A percentile compares a stretch with the other conserved stretches of the same genome.
These are phyloP conservation scores for Cyamopsis tetragonoloba DNA, from an alignment of 306 rosid species.

Conservation along the genomic window DNA sequence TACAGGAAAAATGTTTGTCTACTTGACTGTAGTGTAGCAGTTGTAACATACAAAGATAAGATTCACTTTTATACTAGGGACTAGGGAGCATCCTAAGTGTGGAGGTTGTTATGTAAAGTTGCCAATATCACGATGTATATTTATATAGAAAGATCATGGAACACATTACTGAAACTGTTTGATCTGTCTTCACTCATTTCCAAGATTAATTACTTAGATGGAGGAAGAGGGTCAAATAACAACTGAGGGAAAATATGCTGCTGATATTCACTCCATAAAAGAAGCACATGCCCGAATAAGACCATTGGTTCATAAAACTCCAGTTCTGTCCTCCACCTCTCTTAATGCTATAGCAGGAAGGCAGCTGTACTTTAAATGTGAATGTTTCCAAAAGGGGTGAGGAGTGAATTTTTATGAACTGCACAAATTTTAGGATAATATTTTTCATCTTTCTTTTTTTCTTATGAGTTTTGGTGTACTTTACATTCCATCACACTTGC, in stretches of 20 bases:
- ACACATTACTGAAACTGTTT: not conserved
- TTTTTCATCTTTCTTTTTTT: not conserved
- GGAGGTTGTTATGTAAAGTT: not conserved
- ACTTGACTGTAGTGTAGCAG: not conserved
- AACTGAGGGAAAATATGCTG: conserved; percentile 69
- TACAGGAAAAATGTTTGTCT: not conserved
- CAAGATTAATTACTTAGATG: conserved; percentile 33
- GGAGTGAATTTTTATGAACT: conserved; percentile 25
- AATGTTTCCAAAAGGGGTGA: conserved; percentile 87
- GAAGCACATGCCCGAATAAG: conserved; percentile 68
- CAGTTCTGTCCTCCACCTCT: conserved; percentile 59
- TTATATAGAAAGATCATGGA: not conserved
- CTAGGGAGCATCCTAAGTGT: not conserved
- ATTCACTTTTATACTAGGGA: not conserved
- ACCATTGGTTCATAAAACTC: conserved; percentile 59
- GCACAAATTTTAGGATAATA: not conserved
- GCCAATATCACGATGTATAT: not conserved
- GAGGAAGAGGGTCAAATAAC: conserved; percentile 41
- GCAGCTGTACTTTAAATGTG: conserved; percentile 78
- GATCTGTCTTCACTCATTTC: conserved; percentile 6
- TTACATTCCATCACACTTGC: not conserved
- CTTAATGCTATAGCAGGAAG: conserved; percentile 66
- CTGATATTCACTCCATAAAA: conserved; percentile 69
- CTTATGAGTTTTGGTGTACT: conserved; percentile 7
- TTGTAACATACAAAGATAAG: not conserved